Base-by-base conservation (phyloP, 805 yeast genomes). In the Tanozyma kutaoensis region DNA sequence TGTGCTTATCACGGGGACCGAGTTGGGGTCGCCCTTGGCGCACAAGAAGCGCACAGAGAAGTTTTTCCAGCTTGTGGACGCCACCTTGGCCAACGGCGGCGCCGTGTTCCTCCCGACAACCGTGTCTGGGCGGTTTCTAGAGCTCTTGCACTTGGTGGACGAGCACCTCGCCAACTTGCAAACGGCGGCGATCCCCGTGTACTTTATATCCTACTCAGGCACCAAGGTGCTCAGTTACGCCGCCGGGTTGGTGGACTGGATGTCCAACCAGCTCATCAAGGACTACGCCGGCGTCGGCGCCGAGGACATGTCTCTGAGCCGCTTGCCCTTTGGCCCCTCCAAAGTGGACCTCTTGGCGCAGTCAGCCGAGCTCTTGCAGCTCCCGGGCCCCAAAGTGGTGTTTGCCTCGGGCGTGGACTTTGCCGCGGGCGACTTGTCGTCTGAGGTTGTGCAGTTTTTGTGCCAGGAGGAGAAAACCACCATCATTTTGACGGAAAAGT, bases 231-330 rank as follows among this genome's bases (percentile, higher is more conserved):
- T 91, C 30, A 67, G 77, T 15, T 82, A 79, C 44, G 95, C 96
- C 0, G 70, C 82, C 10, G 78, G 85, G 30, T 79, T 91, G 76
- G 54, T 88, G 16, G 98, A 91, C 55, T 91, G 97, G 97, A 78
- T 91, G 85, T 74, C 93, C 0, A 69, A 88, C 0, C 66, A 76
- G n/a, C 66, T 85, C n/a, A 68, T 81, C 15, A 77, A 79, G 39
- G 78, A 73, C 24, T 85, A 95, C 88, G 94, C 84, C 42, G 53
- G 46, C 20, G 26, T 31, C 12, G 39, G 38, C 3, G 40, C 35
- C 4, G 35, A 33, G 14, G 31, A 34, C 10, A 26, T 35, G 9
- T 52, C 53, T 4, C 39, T 45, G 13, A 36, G 47, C 11, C 68
- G 67, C 29, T 67, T 77, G 2, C 95, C 96, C 1, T 86, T 88